These are phyloP conservation scores for Salix exigua DNA, from an alignment of 345 rosid genomes.

Conservation along the genomic window DNA sequence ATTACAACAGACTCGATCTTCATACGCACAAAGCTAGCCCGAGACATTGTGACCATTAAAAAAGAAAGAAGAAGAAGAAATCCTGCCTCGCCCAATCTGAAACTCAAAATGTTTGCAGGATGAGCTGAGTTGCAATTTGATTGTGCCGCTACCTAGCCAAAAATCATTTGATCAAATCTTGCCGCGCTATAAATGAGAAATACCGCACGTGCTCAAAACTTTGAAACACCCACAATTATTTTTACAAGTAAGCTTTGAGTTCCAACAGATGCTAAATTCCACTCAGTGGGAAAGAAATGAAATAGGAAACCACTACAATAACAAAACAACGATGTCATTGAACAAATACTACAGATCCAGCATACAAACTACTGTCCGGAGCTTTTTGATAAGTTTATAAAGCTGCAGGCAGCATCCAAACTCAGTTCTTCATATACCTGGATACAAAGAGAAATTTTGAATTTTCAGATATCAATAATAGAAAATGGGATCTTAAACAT, in stretches of 20 bases:
- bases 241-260: neutral
- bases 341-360: slow-evolving; percentile 1
- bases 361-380: slow-evolving; percentile 8
- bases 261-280: neutral
- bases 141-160: neutral
- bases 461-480: slow-evolving; percentile 1
- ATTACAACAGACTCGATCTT: no score
- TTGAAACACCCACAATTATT: neutral
- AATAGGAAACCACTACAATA: neutral
- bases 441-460: neutral
- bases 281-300: neutral
- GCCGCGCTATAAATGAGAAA: neutral
- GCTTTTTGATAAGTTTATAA: slow-evolving; percentile 25
- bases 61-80: no score
- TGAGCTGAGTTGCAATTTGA: neutral
- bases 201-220: neutral
- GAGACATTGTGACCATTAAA: no score
- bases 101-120: neutral
- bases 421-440: slow-evolving; percentile 70
- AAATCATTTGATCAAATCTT: neutral
- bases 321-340: neutral
- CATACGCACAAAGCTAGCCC: no score
- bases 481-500: neutral
- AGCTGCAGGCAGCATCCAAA: slow-evolving; percentile 53
- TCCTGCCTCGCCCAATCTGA: no score